These are phyloP conservation scores for Moesziomyces sp. DNA, from an alignment of 1,284 basidiomycete species.

Conservation along the genomic window DNA sequence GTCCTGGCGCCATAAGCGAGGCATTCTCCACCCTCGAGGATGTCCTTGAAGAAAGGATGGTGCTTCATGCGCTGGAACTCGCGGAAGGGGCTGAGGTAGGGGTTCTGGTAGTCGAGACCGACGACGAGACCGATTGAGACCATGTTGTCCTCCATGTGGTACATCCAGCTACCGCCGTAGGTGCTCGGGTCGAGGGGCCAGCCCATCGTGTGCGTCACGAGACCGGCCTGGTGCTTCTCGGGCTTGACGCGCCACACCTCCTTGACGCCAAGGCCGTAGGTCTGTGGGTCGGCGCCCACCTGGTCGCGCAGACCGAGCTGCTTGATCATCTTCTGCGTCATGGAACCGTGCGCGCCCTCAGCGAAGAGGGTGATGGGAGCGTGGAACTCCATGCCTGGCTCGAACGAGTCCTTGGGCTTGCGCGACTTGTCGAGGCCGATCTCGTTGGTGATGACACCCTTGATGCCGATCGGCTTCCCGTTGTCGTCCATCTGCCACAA, in stretches of 20 bases:
- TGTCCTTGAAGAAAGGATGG: constrained; percentile 86
- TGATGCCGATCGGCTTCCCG: constrained; percentile 72
- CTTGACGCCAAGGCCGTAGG: constrained; percentile 95
- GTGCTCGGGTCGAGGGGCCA: constrained; percentile 88
- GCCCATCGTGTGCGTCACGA: constrained; percentile 91
- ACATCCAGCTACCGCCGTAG: constrained; percentile 93
- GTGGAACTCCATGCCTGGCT: constrained; percentile 96
- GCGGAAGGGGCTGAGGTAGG: constrained; percentile 89
- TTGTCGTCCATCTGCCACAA: constrained; percentile 79
- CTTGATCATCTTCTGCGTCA: constrained; percentile 83
- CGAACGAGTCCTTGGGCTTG: constrained; percentile 86
- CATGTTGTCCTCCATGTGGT: constrained; percentile 94
- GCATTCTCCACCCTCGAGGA: constrained; percentile 82
- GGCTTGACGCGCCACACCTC: constrained; percentile 94
- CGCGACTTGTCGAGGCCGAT: constrained; percentile 87
- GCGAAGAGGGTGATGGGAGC: constrained; percentile 94
- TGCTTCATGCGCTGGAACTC: constrained; percentile 98
- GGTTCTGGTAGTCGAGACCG: constrained; percentile 94
- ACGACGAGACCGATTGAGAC: constrained; percentile 92
- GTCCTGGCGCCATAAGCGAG: constrained; percentile 91
- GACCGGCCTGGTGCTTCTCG: constrained; percentile 81
- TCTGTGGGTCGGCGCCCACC: constrained; percentile 82
- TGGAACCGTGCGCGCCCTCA: constrained; percentile 92
- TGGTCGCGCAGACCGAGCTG: constrained; percentile 81
- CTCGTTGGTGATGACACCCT: constrained; percentile 91